Percentiles rank a stretch among this genome's conserved stretches.
These are phyloP conservation scores for Podila minutissima DNA, from an alignment of 192 early-diverging fungal species.

Conservation along the genomic window DNA sequence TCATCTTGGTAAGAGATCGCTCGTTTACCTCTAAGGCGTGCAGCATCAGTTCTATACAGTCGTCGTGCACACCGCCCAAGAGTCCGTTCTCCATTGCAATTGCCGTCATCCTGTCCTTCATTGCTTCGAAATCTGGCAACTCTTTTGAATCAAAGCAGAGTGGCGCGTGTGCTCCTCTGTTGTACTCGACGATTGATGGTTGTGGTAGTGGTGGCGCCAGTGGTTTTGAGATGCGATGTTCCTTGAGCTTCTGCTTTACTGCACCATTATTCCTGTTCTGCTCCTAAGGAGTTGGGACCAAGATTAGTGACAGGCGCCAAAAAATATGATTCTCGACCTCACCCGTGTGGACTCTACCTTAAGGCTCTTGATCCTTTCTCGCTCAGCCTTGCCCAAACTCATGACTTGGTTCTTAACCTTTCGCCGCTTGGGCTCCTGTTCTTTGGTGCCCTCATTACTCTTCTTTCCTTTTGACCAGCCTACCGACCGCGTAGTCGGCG, in stretches of 20 bases:
- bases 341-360: constrained; percentile 50
- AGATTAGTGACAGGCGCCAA: neutral
- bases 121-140: constrained; percentile 69
- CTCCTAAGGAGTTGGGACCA: constrained; percentile 1
- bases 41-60: constrained; percentile 69
- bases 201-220: constrained; percentile 32
- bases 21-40: constrained; percentile 69
- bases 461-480: constrained; percentile 66
- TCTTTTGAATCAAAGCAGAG: constrained; percentile 74
- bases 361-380: constrained; percentile 71
- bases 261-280: constrained; percentile 10
- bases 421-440: constrained; percentile 61
- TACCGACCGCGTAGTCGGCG: constrained; percentile 67
- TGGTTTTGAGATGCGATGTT: constrained; percentile 32
- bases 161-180: constrained; percentile 73
- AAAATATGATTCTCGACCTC: too few relatives aligned
- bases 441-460: constrained; percentile 55
- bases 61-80: constrained; percentile 68
- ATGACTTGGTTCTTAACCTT: constrained; percentile 78
- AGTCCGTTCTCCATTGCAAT: constrained; percentile 75
- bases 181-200: constrained; percentile 58
- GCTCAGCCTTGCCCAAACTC: constrained; percentile 73
- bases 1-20: too few relatives aligned
- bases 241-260: constrained; percentile 29
- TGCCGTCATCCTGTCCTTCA: constrained; percentile 73